phyloP scores from a whole-genome alignment of 352 stramenopile species.

The Pythium plurisporium region DNA sequence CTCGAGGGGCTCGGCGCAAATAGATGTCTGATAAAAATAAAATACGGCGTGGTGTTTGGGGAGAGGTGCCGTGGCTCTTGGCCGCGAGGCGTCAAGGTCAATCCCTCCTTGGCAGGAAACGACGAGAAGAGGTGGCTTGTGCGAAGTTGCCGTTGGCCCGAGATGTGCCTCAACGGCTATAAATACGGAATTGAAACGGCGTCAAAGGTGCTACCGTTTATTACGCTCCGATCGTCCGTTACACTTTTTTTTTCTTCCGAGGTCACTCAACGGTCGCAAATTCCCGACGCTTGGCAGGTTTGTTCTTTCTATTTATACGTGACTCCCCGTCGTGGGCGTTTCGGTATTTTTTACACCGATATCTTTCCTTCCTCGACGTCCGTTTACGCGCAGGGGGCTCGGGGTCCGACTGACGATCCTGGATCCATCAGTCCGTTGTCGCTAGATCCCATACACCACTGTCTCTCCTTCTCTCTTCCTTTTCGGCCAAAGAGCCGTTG shows the following conservation, averaged over 20 bases:
- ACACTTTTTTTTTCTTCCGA: background rate
- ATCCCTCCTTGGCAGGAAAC: background rate
- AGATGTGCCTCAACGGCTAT: background rate
- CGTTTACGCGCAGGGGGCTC: too few relatives aligned
- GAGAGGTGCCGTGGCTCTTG: background rate
- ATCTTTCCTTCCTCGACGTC: too few relatives aligned
- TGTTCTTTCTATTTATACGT: conserved; percentile 2
- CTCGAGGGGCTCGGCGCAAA: conserved; percentile 12
- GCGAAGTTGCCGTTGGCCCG: background rate
- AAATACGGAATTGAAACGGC: too few relatives aligned
- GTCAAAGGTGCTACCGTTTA: too few relatives aligned
- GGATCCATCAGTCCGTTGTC: too few relatives aligned
- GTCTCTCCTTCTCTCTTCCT: too few relatives aligned
- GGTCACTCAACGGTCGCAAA: background rate
- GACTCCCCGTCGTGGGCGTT: background rate
- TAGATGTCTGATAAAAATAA: conserved; percentile 27
- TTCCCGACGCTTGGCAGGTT: background rate
- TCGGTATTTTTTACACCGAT: conserved; percentile 10
- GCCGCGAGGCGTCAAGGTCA: background rate
- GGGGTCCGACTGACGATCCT: too few relatives aligned
- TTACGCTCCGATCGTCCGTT: too few relatives aligned
- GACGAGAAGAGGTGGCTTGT: background rate
- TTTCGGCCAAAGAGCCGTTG: background rate
- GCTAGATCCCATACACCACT: too few relatives aligned
- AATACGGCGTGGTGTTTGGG: too few relatives aligned